Percentiles rank a stretch among this genome's conserved stretches.
Conservation (phyloP, 2,329 filamentous ascomycete species). For the Blastomyces silverae region DNA sequence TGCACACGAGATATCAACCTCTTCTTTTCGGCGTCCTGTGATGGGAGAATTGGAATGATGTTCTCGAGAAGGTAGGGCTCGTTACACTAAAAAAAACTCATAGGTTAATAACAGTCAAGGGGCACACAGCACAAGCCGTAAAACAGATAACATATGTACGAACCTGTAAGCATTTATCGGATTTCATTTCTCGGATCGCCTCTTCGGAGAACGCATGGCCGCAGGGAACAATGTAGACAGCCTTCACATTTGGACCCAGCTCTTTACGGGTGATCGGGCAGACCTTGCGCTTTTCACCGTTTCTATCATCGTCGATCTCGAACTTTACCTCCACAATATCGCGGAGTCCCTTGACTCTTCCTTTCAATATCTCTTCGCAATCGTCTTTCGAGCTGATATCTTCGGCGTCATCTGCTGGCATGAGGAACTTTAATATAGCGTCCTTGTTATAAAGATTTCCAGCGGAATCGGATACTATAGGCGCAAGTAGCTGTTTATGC, state of each 20-base stretch:
- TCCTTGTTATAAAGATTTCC: conserved; percentile 95
- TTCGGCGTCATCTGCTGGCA: conserved; percentile 50
- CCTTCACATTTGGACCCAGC: conserved; percentile 68
- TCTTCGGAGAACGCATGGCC: conserved; percentile 89
- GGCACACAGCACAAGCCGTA: not conserved
- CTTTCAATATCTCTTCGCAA: conserved; percentile 55
- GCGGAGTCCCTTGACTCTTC: conserved; percentile 66
- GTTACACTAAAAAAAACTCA: conserved; percentile 55
- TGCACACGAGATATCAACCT: conserved; percentile 60
- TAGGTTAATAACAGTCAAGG: not conserved
- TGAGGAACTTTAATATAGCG: conserved; percentile 64
- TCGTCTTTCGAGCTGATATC: conserved; percentile 51
- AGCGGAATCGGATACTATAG: conserved; percentile 74
- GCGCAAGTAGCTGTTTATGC: conserved; percentile 62
- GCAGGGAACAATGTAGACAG: conserved; percentile 88
- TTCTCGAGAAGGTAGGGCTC: conserved; percentile 65
- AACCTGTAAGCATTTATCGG: conserved; percentile 55
- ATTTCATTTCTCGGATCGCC: conserved; percentile 71
- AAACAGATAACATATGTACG: conserved; percentile 19
- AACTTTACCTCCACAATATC: conserved; percentile 87
- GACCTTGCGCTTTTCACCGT: conserved; percentile 54
- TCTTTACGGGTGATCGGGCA: conserved; percentile 86
- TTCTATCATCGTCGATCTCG: conserved; percentile 44
- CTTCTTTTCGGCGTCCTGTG: conserved; percentile 61
- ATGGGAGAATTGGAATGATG: conserved; percentile 74